Base-by-base conservation (phyloP, 2,329 filamentous ascomycete species). In the Fusarium circinatum region DNA sequence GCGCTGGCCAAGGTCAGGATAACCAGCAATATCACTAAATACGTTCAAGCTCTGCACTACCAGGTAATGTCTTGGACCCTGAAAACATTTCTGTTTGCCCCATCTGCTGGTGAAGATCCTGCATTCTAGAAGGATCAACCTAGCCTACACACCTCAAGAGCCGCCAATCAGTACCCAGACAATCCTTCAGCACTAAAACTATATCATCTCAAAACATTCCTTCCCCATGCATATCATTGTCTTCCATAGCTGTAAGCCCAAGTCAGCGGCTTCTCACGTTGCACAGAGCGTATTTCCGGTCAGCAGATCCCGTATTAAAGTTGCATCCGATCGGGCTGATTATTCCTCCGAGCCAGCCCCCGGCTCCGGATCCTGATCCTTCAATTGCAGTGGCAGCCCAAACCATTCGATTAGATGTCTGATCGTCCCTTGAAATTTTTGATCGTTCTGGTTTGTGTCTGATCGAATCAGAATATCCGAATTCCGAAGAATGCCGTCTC, bases 341-440 rank as follows among this genome's bases (percentile, higher is more conserved):
- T 57, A 45, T 57, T 57, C 38, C 54, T 57, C 54, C 54, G 54
- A 45, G 54, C 54, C 17, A 34, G 10, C 13, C 39, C 38, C 28
- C 28, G n/a, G 39, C 51, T 42, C 36, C 38, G 32, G 54, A 45
- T 57, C 54, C 54, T 57, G 54, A 57, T 57, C 54, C 54, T 57
- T 44, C 54, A 57, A 45, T 44, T 57, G 22, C 15, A 6, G 17
- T 8, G 7, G 5, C 8, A 44, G 17, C 38, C 49, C 34, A 55
- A 39, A 18, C 51, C 34, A 30, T 55, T 41, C 24, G 51, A 41
- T 55, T 55, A 55, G 34, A 55, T 55, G 10, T 41, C 24, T 30
- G 51, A 38, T 18, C 3, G 24, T 41, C 51, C 34, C 51, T 55
- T 41, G 51, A 55, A 18, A 0, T 30, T 30, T 8, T 41, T 30